These are phyloP conservation scores for Inonotus obliquus DNA, from an alignment of 1,284 basidiomycete species.

Conservation along the genomic window DNA sequence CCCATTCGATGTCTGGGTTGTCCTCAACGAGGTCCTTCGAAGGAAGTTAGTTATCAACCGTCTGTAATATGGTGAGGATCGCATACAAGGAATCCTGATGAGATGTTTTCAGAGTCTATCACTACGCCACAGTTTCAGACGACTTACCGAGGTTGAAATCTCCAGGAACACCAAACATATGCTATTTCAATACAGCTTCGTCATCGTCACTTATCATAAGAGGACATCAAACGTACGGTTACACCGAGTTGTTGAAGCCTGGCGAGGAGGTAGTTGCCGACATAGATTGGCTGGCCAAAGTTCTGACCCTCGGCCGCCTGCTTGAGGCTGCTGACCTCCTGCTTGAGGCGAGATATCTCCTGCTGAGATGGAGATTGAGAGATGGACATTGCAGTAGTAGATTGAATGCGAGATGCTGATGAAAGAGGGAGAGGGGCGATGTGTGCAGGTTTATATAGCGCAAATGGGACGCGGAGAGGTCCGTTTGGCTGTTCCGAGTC, in stretches of 20 bases:
- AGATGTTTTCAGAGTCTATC: background rate
- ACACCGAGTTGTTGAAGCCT: constrained; percentile 66
- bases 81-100: constrained; percentile 49
- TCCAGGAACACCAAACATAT: constrained; percentile 86
- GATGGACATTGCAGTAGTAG: background rate
- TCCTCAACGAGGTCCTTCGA: constrained; percentile 81
- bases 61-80: background rate
- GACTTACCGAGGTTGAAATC: constrained; percentile 81
- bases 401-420: background rate
- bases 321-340: constrained; percentile 13
- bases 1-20: constrained; percentile 76
- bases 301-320: constrained; percentile 4
- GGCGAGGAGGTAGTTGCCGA: constrained; percentile 69
- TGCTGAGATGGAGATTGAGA: background rate
- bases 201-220: background rate
- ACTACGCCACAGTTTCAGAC: background rate
- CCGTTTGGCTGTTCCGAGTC: background rate
- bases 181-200: constrained; percentile 33
- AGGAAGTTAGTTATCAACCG: background rate
- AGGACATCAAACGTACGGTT: constrained; percentile 41
- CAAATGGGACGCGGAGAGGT: background rate
- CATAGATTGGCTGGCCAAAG: constrained; percentile 36
- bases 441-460: constrained; percentile 6
- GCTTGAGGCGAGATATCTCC: constrained; percentile 11
- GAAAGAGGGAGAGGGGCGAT: background rate